Conservation (phyloP, 106 monocot genomes). For the Acorus calamus region DNA sequence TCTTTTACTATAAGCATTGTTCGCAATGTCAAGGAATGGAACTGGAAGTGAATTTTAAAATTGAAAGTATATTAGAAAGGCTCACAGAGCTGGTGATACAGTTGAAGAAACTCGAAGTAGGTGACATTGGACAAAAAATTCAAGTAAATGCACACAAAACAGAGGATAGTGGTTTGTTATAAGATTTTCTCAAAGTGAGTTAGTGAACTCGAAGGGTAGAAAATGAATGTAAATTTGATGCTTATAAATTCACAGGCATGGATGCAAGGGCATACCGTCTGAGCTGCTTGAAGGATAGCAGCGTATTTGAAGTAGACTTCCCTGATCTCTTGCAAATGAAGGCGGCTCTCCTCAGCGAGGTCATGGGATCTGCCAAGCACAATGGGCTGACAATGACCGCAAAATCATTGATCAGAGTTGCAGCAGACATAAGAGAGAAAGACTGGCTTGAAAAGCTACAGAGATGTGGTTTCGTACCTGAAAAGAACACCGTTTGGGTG, state of each 20-base stretch:
- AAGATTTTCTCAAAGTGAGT: too few relatives aligned
- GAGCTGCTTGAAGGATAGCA: constrained; percentile 50
- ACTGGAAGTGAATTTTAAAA: too few relatives aligned
- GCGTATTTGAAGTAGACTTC: constrained; percentile 71
- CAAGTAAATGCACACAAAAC: too few relatives aligned
- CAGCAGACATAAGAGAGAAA: constrained; percentile 35
- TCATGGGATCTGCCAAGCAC: constrained; percentile 12
- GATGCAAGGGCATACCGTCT: constrained; percentile 89
- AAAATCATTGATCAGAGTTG: constrained; percentile 31
- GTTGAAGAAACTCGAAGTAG: too few relatives aligned
- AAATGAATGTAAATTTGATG: neutral
- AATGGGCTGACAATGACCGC: constrained; percentile 16
- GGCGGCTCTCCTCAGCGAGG: constrained; percentile 35
- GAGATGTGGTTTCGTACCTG: constrained; percentile 37
- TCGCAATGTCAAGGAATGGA: too few relatives aligned
- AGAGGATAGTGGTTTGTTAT: too few relatives aligned
- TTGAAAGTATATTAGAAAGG: too few relatives aligned
- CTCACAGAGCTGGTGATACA: too few relatives aligned
- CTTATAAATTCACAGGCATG: constrained; percentile 47
- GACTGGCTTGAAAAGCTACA: constrained; percentile 65
- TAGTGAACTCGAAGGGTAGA: too few relatives aligned
- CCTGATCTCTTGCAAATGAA: constrained; percentile 41
- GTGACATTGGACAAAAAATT: too few relatives aligned
- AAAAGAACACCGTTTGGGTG: constrained; percentile 72
- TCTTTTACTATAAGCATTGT: too few relatives aligned